phyloP scores from a whole-genome alignment of 768 basidiomycete species.

The Suillus fuscotomentosus region DNA sequence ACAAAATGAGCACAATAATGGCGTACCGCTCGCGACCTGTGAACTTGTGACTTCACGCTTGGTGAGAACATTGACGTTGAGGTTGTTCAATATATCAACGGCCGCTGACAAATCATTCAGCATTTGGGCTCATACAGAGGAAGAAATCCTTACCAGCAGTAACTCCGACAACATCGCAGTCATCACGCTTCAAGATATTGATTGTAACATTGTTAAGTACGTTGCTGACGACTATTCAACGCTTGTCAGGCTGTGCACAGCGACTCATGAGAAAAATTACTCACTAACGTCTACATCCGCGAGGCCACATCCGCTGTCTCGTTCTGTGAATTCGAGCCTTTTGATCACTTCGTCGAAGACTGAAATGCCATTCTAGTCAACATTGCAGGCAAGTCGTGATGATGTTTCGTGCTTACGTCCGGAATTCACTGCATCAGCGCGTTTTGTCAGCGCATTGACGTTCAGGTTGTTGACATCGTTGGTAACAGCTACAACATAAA shows the following conservation, averaged over 20 bases:
- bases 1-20: not conserved
- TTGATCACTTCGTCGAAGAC: not conserved
- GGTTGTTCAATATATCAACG: not conserved
- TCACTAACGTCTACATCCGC: not conserved
- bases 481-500: not conserved
- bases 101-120: not conserved
- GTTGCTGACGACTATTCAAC: not conserved
- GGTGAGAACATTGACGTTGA: not conserved
- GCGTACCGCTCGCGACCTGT: not conserved
- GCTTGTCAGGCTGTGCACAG: not conserved
- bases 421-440: not conserved
- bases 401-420: not conserved
- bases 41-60: not conserved
- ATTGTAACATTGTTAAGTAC: not conserved
- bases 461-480: not conserved
- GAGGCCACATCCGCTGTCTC: not conserved
- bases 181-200: no score
- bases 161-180: not conserved
- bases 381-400: fast-evolving
- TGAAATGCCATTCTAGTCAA: not conserved
- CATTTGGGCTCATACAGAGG: no score
- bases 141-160: not conserved
- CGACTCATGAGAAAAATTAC: fast-evolving
- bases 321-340: not conserved
- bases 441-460: not conserved